These are phyloP conservation scores for Dictyostelium purpureum DNA, from an alignment of 78 protist species.

Conservation along the genomic window DNA sequence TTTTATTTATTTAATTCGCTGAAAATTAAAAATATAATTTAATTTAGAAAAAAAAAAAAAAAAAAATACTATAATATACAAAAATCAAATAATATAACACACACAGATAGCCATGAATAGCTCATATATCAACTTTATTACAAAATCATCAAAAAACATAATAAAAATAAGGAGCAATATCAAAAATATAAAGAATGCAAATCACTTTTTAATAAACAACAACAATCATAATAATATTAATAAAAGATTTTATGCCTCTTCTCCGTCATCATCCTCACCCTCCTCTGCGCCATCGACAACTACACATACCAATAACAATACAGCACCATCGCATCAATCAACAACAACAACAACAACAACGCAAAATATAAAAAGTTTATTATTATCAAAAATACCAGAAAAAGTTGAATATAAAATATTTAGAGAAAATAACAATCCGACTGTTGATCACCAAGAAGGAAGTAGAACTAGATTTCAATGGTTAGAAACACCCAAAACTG, in stretches of 20 bases:
- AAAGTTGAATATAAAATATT: slow-evolving; percentile 38
- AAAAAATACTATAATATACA: too few relatives aligned
- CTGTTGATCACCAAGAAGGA: not conserved
- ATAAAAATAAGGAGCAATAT: too few relatives aligned
- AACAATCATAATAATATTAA: not conserved
- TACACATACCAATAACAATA: not conserved
- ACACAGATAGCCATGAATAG: too few relatives aligned
- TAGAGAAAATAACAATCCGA: slow-evolving; percentile 59
- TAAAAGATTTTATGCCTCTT: not conserved
- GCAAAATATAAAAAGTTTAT: too few relatives aligned
- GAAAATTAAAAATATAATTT: too few relatives aligned
- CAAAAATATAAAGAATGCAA: too few relatives aligned
- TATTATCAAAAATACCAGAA: not conserved
- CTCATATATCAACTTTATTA: not conserved
- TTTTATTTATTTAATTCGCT: too few relatives aligned
- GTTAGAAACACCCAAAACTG: slow-evolving; percentile 40
- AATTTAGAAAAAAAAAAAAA: too few relatives aligned
- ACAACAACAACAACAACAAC: not conserved
- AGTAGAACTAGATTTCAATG: slow-evolving; percentile 60
- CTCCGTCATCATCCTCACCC: not conserved
- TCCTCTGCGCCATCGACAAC: not conserved
- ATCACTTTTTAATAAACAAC: not conserved
- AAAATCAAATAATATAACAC: too few relatives aligned
- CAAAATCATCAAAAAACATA: not conserved
- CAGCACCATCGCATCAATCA: not conserved